These are phyloP conservation scores for Penicillium sp. DNA, from an alignment of 2,329 filamentous ascomycete species.

Conservation along the genomic window DNA sequence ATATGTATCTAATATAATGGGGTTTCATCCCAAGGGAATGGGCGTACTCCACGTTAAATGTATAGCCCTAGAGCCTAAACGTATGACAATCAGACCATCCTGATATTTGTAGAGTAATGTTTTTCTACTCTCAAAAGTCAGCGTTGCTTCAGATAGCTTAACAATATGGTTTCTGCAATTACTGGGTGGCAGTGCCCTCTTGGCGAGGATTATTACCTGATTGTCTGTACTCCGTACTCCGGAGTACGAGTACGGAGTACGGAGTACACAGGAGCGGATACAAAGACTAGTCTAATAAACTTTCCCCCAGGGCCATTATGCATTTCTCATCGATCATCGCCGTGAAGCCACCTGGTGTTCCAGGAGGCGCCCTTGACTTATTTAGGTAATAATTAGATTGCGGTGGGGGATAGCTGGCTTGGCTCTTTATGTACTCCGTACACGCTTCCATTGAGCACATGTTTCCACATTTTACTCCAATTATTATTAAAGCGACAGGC, in stretches of 20 bases:
- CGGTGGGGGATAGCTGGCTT: background rate
- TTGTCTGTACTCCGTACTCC: too few relatives aligned
- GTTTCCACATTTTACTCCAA: constrained; percentile 8
- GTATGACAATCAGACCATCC: background rate
- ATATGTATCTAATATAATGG: background rate
- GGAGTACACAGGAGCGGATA: background rate
- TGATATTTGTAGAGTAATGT: background rate
- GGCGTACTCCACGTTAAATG: background rate
- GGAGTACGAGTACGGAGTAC: too few relatives aligned
- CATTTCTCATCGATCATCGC: constrained; percentile 11
- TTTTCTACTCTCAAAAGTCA: background rate
- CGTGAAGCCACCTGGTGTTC: constrained; percentile 5
- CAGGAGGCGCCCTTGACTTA: background rate
- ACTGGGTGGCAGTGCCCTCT: background rate
- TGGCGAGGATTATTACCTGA: background rate
- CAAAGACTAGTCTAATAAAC: constrained; percentile 11
- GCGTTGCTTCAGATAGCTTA: background rate
- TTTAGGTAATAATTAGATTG: background rate
- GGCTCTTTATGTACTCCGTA: too few relatives aligned
- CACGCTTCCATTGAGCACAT: constrained; percentile 1
- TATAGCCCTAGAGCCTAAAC: background rate
- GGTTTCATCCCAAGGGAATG: background rate
- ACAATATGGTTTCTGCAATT: background rate
- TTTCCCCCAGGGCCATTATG: constrained; percentile 1
- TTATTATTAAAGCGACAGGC: constrained; percentile 6